Percentiles rank a stretch among this genome's conserved stretches.
phyloP scores from a whole-genome alignment of 2,329 filamentous ascomycete genomes.

The Fusarium equiseti region DNA sequence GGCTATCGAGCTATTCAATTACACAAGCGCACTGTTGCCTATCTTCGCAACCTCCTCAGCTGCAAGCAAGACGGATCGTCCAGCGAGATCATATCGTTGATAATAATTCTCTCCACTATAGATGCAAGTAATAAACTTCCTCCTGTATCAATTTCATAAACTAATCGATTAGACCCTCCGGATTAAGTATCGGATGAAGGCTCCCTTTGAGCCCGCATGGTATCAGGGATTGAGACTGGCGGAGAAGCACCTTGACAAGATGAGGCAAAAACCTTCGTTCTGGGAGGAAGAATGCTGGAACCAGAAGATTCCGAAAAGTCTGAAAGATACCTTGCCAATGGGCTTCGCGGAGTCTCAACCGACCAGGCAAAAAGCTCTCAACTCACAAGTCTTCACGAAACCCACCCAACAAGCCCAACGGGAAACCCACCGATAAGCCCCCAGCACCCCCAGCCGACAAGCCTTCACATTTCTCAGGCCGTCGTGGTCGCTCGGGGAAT shows the following conservation, averaged over 20 bases:
- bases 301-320: conserved; percentile 1
- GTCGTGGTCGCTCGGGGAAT: conserved; percentile 6
- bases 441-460: conserved; percentile 2
- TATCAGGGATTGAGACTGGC: conserved; percentile 9
- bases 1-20: conserved; percentile 6
- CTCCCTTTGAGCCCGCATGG: conserved; percentile 3
- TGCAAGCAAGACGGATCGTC: conserved; percentile 3
- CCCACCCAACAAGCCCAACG: neutral
- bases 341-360: neutral
- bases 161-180: conserved; percentile 9
- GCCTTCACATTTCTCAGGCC: conserved; percentile 6
- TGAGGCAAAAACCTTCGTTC: neutral
- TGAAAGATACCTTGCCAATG: conserved; percentile 1
- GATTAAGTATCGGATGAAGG: neutral
- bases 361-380: neutral
- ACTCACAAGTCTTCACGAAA: neutral
- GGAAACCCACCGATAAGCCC: neutral
- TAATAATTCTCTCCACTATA: conserved; percentile 10
- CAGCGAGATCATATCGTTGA: neutral
- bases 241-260: conserved; percentile 4
- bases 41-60: neutral
- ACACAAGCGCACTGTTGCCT: conserved; percentile 9
- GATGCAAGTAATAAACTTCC: neutral
- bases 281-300: conserved; percentile 10
- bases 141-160: neutral